Conservation (phyloP, 108 stramenopile species). For the Skeletonema menzelii region DNA sequence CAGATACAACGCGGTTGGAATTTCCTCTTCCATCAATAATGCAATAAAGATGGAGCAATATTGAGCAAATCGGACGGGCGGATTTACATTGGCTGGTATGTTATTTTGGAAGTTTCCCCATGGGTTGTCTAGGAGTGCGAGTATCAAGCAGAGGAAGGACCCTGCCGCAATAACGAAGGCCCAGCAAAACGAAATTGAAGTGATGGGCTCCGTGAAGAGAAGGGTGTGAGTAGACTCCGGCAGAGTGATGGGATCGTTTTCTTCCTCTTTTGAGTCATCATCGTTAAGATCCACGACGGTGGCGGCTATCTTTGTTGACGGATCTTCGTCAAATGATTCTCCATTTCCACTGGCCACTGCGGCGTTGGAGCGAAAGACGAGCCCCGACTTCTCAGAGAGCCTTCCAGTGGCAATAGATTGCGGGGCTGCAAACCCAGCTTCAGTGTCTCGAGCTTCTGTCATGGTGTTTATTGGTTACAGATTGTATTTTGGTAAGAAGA, state of each 20-base stretch:
- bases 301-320: not conserved
- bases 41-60: slow-evolving; percentile 13
- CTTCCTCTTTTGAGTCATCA: not conserved
- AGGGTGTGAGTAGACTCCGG: slow-evolving; percentile 14
- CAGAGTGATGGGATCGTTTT: slow-evolving; percentile 8
- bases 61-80: not conserved
- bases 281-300: not conserved
- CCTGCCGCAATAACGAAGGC: not conserved
- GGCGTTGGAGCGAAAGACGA: not conserved
- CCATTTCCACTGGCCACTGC: not conserved
- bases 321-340: not conserved
- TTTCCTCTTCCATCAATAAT: slow-evolving; percentile 17
- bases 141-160: not conserved
- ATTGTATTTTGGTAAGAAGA: too few species aligned
- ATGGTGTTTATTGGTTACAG: not conserved
- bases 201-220: slow-evolving; percentile 12
- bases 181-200: not conserved
- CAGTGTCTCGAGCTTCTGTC: not conserved
- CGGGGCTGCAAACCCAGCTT: not conserved
- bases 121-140: slow-evolving; percentile 14
- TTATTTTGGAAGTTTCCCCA: not conserved
- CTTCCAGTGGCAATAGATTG: not conserved
- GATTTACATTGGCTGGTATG: slow-evolving; percentile 6
- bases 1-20: slow-evolving; percentile 5
- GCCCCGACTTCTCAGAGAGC: not conserved